Evolutionary conservation across 805 yeast species (phyloP), one percentile per base, ranked within the genome.

Genomic region (Starmerella floris): DNA sequence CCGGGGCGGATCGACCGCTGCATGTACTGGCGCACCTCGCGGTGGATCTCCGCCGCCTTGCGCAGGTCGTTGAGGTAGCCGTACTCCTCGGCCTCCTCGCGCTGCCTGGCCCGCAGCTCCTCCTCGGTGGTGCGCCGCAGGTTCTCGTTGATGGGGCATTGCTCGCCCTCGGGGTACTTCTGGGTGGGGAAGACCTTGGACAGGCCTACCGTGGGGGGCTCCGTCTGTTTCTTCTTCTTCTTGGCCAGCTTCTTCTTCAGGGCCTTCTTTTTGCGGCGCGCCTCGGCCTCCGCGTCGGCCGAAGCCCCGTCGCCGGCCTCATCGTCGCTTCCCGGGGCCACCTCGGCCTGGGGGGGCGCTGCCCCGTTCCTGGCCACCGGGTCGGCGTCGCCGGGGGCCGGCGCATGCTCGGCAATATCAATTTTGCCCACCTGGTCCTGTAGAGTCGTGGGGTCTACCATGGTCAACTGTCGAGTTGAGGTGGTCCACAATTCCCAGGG

Each of bases 31-130:
- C 98, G 74, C 10, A 83, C 96, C 55, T 94, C 72, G 51, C 97
- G 74, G 60, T 91, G 99, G 40, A 87, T 79, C 60, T 91, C 99
- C 2, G 97, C 95, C 43, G 87, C 98, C 58, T 84, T 84, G 56
- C 99, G 76, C 64, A 85, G 77, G 48, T 87, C 95, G 50, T 85
- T 79, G 17, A 50, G 31, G 40, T 26, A 50, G 25, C 30, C 43
- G 81, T 93, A 83, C 33, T 45, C 47, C 46, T 44, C 69, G 40
- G 65, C 62, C 51, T 69, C 67, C 52, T 68, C 70, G 45, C 83
- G 71, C 52, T 82, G 91, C 52, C 77, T 62, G 53, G 83, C 79
- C 51, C 95, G 69, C 60, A 77, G 73, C 58, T 91, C 98, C 56
- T 83, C 96, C 51, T 77, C 77, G 0, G 95, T 84, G 22, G 82